Evolutionary conservation across 2,329 filamentous ascomycete species (phyloP).

Genomic region (Alternaria triticina): DNA sequence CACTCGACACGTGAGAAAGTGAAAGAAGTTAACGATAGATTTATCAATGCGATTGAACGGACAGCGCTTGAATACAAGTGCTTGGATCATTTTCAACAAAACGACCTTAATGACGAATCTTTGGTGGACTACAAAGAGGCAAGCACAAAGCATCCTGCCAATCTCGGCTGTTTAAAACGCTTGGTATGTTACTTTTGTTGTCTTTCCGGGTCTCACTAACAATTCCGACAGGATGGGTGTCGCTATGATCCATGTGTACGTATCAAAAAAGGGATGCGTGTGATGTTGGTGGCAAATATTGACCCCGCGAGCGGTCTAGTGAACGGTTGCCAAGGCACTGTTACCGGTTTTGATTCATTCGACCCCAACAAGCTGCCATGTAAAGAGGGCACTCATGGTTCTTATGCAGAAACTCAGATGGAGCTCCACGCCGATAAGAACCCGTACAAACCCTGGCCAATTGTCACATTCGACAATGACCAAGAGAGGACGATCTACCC

Average conservation of each 20-base stretch:
- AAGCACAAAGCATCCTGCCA: no score
- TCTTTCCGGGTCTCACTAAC: not conserved
- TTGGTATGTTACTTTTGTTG: conserved; percentile 8
- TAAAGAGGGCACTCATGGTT: no score
- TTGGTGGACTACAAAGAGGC: conserved; percentile 14
- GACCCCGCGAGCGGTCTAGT: conserved; percentile 40
- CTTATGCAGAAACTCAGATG: no score
- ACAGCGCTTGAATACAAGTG: conserved; percentile 35
- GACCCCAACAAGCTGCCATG: conserved; percentile 34
- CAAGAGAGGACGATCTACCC: conserved; percentile 56
- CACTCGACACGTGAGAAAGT: conserved; percentile 42
- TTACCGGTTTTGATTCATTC: conserved; percentile 47
- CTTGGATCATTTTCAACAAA: conserved; percentile 54
- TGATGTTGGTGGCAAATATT: conserved; percentile 61
- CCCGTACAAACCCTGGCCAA: conserved; percentile 55
- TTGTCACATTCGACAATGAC: conserved; percentile 62
- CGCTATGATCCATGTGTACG: conserved; percentile 53
- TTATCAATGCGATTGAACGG: no score
- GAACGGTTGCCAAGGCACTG: conserved; percentile 45
- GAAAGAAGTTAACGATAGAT: no score
- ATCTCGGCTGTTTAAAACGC: conserved; percentile 23
- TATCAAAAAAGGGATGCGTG: conserved; percentile 60
- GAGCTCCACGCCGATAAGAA: accelerated
- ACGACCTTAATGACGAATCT: conserved; percentile 28
- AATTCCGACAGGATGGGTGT: conserved; percentile 48